Percentiles rank a stretch among this genome's conserved stretches.
Conservation (phyloP, 2,329 filamentous ascomycete genomes). For the Penicillium sp. region DNA sequence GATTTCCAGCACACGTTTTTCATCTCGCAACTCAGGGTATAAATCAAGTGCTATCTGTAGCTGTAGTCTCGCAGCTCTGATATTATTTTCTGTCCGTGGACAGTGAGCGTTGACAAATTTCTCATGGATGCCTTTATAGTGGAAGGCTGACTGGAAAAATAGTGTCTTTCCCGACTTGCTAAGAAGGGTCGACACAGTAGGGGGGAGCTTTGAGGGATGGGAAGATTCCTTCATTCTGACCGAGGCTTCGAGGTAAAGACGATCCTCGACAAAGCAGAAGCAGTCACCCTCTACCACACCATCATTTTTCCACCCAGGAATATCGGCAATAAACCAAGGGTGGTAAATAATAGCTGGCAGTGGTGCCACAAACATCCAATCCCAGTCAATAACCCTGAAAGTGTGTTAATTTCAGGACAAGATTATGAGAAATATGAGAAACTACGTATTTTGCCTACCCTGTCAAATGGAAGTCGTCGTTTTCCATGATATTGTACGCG, state of each 20-base stretch:
- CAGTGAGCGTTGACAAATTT: conserved; percentile 18
- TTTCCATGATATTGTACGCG: conserved; percentile 19
- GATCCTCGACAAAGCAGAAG: conserved; percentile 13
- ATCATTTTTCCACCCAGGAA: conserved; percentile 17
- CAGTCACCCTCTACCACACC: conserved; percentile 11
- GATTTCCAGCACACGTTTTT: too few species aligned
- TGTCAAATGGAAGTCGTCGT: conserved; percentile 15
- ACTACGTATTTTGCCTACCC: conserved; percentile 9
- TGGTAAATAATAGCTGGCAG: conserved; percentile 18
- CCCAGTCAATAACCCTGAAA: conserved; percentile 20
- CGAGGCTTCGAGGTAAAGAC: conserved; percentile 9
- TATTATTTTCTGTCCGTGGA: conserved; percentile 13
- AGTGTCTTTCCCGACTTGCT: conserved; percentile 12
- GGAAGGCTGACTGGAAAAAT: conserved; percentile 21
- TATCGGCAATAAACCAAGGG: conserved; percentile 21
- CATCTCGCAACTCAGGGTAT: conserved; percentile 1
- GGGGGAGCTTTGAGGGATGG: conserved; percentile 9
- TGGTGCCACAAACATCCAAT: conserved; percentile 17
- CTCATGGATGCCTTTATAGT: conserved; percentile 14
- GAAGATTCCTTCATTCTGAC: conserved; percentile 10
- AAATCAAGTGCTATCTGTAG: conserved; percentile 15
- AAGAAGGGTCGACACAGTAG: conserved; percentile 7
- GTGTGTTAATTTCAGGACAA: background rate
- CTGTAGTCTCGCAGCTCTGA: conserved; percentile 13
- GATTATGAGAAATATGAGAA: too few species aligned